Evolutionary conservation across 176 grass and related monocot species (phyloP).

Genomic region (Poa annua): DNA sequence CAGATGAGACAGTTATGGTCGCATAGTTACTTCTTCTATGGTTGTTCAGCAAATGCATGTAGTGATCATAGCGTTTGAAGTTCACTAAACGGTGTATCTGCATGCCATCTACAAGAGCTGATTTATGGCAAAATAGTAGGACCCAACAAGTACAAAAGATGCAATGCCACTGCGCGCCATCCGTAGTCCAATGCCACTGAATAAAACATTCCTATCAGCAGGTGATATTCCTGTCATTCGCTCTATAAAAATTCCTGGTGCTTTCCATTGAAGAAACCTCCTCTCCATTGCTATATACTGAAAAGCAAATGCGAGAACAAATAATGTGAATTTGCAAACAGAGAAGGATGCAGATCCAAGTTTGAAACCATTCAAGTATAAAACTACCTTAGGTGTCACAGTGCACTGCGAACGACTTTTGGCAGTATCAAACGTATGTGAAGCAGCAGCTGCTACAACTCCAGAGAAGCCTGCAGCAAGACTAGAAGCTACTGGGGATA

Average conservation of each 20-base stretch:
- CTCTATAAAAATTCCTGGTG: slow-evolving; percentile 82
- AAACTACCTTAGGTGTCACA: slow-evolving; percentile 81
- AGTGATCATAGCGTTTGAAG: slow-evolving; percentile 9
- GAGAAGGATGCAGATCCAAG: slow-evolving; percentile 2
- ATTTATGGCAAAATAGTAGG: slow-evolving; percentile 71
- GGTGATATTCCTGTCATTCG: slow-evolving; percentile 76
- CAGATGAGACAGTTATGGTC: neutral
- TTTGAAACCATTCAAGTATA: slow-evolving; percentile 6
- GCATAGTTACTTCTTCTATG: neutral
- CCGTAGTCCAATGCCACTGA: slow-evolving; percentile 65
- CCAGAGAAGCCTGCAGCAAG: slow-evolving; percentile 81
- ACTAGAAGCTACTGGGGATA: slow-evolving; percentile 76
- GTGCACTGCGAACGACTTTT: slow-evolving; percentile 86
- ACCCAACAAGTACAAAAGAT: slow-evolving; percentile 74
- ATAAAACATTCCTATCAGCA: slow-evolving; percentile 70
- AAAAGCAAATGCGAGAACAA: slow-evolving; percentile 31
- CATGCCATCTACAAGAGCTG: slow-evolving; percentile 53
- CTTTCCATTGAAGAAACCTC: slow-evolving; percentile 77
- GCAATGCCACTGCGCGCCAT: slow-evolving; percentile 70
- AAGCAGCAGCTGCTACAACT: slow-evolving; percentile 71
- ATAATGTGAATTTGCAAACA: slow-evolving; percentile 28
- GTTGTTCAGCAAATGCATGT: slow-evolving; percentile 14
- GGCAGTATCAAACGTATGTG: slow-evolving; percentile 91
- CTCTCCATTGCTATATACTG: slow-evolving; percentile 88
- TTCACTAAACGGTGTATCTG: neutral